phyloP scores from a whole-genome alignment of 208 protist genomes.

The Acanthamoeba castellanii region DNA sequence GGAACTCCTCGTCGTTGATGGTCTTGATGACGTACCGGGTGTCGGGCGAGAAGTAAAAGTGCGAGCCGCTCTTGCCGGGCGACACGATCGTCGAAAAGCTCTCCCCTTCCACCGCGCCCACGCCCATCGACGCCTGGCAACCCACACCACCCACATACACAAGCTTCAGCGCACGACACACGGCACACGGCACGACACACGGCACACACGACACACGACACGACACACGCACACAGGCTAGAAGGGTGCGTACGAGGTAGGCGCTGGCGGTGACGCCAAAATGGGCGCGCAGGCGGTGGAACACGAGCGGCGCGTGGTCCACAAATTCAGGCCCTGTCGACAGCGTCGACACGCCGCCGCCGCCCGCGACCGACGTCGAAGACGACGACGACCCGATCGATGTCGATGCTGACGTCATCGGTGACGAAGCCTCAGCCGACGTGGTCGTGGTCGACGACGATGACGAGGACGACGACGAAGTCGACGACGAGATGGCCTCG shows the following conservation, averaged over 20 bases:
- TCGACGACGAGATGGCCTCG: not conserved
- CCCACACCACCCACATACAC: no score
- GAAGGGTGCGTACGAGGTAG: not conserved
- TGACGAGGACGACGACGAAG: not conserved
- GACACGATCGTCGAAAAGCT: not conserved
- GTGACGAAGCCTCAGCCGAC: not conserved
- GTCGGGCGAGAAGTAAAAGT: conserved; percentile 34
- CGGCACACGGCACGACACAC: no score
- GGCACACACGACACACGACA: no score
- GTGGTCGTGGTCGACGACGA: not conserved
- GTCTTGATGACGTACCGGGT: conserved; percentile 24
- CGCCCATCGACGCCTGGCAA: not conserved
- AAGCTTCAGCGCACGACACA: no score
- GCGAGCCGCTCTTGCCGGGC: conserved; percentile 11
- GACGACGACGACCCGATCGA: not conserved
- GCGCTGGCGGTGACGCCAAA: not conserved
- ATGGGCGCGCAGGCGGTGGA: not conserved
- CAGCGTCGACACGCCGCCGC: not conserved
- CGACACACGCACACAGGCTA: not conserved
- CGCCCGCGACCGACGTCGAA: not conserved
- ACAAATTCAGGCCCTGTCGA: not conserved
- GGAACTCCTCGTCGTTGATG: conserved; percentile 26
- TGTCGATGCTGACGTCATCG: not conserved
- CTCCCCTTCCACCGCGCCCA: not conserved
- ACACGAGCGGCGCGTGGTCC: conserved; percentile 4